Conservation (phyloP, 768 basidiomycete genomes). For the Boletus rufocinnamomeus region DNA sequence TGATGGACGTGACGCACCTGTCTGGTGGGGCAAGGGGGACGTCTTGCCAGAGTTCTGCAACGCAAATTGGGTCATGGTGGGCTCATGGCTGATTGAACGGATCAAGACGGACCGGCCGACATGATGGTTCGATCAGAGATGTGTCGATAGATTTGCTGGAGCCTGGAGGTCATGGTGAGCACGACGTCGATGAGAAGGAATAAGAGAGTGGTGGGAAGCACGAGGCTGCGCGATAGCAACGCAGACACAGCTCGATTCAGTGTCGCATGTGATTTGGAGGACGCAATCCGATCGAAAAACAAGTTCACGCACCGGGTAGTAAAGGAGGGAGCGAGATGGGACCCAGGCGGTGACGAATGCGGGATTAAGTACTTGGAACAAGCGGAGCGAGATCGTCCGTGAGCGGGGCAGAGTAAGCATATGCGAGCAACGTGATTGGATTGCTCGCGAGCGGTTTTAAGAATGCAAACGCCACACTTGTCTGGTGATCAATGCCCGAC, state of each 20-base stretch:
- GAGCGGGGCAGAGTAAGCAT: not conserved
- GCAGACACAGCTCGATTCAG: not conserved
- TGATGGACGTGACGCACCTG: conserved; percentile 47
- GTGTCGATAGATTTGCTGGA: conserved; percentile 61
- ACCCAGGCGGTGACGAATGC: too few species aligned
- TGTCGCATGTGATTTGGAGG: conserved; percentile 24
- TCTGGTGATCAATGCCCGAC: too few species aligned
- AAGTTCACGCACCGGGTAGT: conserved; percentile 1
- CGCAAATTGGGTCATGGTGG: not conserved
- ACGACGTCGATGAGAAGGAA: not conserved
- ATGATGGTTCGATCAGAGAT: conserved; percentile 44
- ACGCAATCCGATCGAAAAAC: not conserved
- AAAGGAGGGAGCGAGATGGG: not conserved
- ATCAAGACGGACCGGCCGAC: conserved; percentile 52
- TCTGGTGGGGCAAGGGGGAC: conserved; percentile 87
- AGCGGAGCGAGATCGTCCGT: not conserved
- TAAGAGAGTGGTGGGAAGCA: not conserved
- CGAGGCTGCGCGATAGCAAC: not conserved
- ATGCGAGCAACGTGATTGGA: too few species aligned
- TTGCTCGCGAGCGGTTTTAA: not conserved
- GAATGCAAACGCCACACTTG: not conserved
- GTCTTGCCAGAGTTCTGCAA: conserved; percentile 67
- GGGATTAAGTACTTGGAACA: conserved; percentile 8
- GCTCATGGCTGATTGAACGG: not conserved
- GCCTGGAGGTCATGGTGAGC: conserved; percentile 53